These are phyloP conservation scores for Pythium aristosporum DNA, from an alignment of 352 stramenopile species.

Conservation along the genomic window DNA sequence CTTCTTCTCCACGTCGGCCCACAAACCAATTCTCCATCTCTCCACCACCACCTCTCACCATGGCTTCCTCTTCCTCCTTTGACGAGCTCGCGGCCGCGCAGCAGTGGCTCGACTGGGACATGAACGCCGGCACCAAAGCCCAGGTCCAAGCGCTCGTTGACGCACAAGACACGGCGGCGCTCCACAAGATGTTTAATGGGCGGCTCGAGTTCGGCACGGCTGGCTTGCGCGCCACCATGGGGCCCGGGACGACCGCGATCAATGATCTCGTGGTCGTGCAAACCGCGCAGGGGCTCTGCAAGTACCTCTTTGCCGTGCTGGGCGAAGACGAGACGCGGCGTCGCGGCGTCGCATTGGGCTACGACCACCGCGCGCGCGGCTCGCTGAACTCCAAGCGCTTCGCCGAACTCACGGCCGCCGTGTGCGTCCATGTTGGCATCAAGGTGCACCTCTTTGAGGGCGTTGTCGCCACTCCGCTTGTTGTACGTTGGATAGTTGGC, in stretches of 20 bases:
- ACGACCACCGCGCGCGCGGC: slow-evolving; percentile 83
- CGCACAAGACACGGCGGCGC: slow-evolving; percentile 40
- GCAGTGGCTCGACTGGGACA: slow-evolving; percentile 87
- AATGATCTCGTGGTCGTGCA: slow-evolving; percentile 94
- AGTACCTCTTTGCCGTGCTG: slow-evolving; percentile 78
- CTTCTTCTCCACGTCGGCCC: neutral
- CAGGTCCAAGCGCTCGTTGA: slow-evolving; percentile 67
- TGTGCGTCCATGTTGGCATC: slow-evolving; percentile 78
- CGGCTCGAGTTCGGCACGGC: slow-evolving; percentile 92
- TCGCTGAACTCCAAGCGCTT: slow-evolving; percentile 89
- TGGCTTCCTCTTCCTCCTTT: neutral
- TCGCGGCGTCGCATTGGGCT: slow-evolving; percentile 88
- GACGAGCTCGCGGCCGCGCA: slow-evolving; percentile 43
- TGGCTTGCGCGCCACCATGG: slow-evolving; percentile 89
- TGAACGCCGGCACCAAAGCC: slow-evolving; percentile 74
- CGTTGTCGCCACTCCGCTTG: slow-evolving; percentile 95
- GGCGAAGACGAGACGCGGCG: slow-evolving; percentile 62
- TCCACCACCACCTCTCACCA: neutral
- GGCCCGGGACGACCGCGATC: slow-evolving; percentile 83
- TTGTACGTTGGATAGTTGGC: slow-evolving; percentile 45
- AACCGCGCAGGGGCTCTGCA: slow-evolving; percentile 89
- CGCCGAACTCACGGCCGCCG: slow-evolving; percentile 79
- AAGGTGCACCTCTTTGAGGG: slow-evolving; percentile 90
- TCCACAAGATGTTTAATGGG: slow-evolving; percentile 74
- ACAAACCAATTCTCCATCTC: neutral